These are phyloP conservation scores for Termitomyces bulborhizus DNA, from an alignment of 768 basidiomycete species.

Conservation along the genomic window DNA sequence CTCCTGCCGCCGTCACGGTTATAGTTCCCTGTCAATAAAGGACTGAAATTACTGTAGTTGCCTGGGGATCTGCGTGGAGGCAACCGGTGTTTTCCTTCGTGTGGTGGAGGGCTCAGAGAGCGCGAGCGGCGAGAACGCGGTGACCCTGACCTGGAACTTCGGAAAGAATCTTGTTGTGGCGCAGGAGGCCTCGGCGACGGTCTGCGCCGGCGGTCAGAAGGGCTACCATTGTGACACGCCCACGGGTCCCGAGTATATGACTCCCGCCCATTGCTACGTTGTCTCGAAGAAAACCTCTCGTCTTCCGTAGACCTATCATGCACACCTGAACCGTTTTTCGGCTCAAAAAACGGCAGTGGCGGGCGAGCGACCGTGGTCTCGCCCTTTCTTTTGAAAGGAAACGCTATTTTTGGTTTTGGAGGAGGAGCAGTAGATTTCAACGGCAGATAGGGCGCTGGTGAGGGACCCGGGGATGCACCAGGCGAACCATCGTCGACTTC, in stretches of 20 bases:
- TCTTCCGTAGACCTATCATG: conserved; percentile 40
- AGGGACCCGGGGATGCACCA: conserved; percentile 14
- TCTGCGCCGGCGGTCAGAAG: conserved; percentile 15
- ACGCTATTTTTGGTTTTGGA: conserved; percentile 49
- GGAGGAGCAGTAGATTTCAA: conserved; percentile 23
- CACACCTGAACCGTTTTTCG: conserved; percentile 20
- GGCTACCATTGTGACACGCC: conserved; percentile 35
- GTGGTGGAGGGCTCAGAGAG: conserved; percentile 31
- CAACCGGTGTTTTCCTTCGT: conserved; percentile 32
- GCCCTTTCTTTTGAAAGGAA: conserved; percentile 66
- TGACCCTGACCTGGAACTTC: conserved; percentile 17
- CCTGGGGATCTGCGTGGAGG: conserved; percentile 31
- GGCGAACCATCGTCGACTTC: conserved; percentile 60
- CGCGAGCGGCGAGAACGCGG: conserved; percentile 24
- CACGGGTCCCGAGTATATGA: conserved; percentile 3
- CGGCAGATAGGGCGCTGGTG: conserved; percentile 25
- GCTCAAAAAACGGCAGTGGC: conserved; percentile 9
- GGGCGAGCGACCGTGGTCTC: conserved; percentile 17
- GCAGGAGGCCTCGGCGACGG: conserved; percentile 14
- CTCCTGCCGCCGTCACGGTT: conserved; percentile 27
- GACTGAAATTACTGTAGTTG: conserved; percentile 25
- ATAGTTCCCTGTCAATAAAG: conserved; percentile 26
- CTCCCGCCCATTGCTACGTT: conserved; percentile 27
- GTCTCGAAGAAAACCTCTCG: conserved; percentile 27
- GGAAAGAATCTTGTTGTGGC: conserved; percentile 18